phyloP scores from a whole-genome alignment of 2,329 filamentous ascomycete species.

The Ophioceras dolichostomum region DNA sequence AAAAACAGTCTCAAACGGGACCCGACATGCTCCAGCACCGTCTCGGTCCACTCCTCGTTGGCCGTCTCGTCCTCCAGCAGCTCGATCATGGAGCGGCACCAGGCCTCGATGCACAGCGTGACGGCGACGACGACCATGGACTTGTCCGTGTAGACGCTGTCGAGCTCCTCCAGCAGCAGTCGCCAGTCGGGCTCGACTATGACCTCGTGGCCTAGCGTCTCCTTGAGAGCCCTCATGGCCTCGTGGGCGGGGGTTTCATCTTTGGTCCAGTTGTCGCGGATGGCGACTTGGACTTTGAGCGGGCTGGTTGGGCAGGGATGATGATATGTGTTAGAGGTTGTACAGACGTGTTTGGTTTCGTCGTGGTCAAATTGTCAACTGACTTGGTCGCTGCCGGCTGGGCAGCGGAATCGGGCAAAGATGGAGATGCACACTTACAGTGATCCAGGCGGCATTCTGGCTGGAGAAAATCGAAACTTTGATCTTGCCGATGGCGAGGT shows the following conservation, averaged over 20 bases:
- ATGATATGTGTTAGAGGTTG: too few relatives aligned
- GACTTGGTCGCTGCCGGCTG: too few relatives aligned
- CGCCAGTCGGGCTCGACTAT: slow-evolving; percentile 29
- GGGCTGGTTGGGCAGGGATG: too few relatives aligned
- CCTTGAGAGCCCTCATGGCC: slow-evolving; percentile 17
- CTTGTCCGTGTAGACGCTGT: slow-evolving; percentile 25
- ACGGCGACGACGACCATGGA: slow-evolving; percentile 22
- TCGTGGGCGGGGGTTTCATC: slow-evolving; percentile 18
- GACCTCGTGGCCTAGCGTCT: slow-evolving; percentile 25
- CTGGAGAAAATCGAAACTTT: too few relatives aligned
- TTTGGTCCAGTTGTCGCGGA: slow-evolving; percentile 30
- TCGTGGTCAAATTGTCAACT: too few relatives aligned
- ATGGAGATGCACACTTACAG: too few relatives aligned
- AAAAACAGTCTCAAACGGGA: slow-evolving; percentile 21
- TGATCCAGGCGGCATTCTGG: too few relatives aligned
- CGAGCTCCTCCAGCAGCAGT: slow-evolving; percentile 24
- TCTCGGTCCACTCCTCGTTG: slow-evolving; percentile 28
- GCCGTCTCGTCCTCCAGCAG: slow-evolving; percentile 25
- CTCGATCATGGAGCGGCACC: slow-evolving; percentile 22
- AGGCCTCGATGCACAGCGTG: slow-evolving; percentile 23
- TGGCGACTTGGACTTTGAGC: slow-evolving; percentile 25
- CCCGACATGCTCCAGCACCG: slow-evolving; percentile 22
- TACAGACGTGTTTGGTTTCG: too few relatives aligned
- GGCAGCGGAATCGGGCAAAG: too few relatives aligned
- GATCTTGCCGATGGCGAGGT: too few relatives aligned